Evolutionary conservation across 768 basidiomycete species (phyloP).

Genomic region (Pleurotus ostreatus): DNA sequence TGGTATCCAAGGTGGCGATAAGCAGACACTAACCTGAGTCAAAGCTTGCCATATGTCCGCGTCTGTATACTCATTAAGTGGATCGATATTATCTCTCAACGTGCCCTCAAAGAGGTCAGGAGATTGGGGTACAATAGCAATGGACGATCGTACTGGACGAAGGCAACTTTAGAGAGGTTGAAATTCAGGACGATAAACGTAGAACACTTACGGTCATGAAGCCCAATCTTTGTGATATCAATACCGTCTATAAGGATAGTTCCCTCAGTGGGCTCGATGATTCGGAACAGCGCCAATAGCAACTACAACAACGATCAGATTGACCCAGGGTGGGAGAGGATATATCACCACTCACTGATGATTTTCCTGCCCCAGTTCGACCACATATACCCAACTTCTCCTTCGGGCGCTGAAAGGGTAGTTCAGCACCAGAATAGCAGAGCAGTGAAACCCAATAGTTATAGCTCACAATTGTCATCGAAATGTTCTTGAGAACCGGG

Average conservation of each 20-base stretch:
- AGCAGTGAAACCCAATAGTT: not conserved
- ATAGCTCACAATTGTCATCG: conserved; percentile 56
- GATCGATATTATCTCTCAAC: conserved; percentile 86
- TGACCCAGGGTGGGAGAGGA: not conserved
- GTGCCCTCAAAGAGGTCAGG: conserved; percentile 71
- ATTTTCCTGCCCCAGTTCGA: conserved; percentile 79
- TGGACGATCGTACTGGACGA: conserved; percentile 60
- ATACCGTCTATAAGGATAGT: conserved; percentile 70
- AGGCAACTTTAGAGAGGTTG: not conserved
- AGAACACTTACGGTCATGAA: conserved; percentile 56
- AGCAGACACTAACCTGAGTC: conserved; percentile 42
- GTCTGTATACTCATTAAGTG: conserved; percentile 70
- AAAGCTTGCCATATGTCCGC: conserved; percentile 86
- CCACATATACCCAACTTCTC: conserved; percentile 93
- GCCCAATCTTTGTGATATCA: conserved; percentile 72
- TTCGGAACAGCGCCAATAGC: conserved; percentile 70
- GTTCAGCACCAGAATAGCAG: conserved; percentile 2
- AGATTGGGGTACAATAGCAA: conserved; percentile 86
- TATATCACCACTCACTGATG: conserved; percentile 44
- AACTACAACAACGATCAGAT: conserved; percentile 30
- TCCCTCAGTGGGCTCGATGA: conserved; percentile 67
- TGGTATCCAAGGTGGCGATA: not conserved
- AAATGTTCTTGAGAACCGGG: conserved; percentile 72
- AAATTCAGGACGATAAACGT: not conserved
- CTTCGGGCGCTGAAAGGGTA: conserved; percentile 45